Conservation (phyloP, 805 yeast genomes). For the Priceomyces melissophilus region DNA sequence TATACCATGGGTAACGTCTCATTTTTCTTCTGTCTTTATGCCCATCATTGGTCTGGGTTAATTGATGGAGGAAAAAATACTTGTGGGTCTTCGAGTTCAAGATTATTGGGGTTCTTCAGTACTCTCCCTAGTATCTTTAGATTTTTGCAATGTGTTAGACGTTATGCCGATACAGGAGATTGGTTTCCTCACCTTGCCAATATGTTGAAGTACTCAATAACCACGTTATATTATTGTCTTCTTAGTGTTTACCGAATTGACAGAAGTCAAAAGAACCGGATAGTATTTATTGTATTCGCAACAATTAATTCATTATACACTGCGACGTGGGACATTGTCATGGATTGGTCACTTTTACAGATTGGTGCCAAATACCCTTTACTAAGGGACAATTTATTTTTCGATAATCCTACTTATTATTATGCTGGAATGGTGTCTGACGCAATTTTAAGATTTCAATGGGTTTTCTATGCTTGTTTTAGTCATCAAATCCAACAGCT, state of each 20-base stretch:
- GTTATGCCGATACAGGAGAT: constrained; percentile 90
- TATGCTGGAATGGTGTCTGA: constrained; percentile 74
- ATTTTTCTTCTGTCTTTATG: constrained; percentile 80
- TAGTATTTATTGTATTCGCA: constrained; percentile 71
- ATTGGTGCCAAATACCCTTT: constrained; percentile 52
- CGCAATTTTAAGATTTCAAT: constrained; percentile 76
- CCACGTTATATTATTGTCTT: constrained; percentile 65
- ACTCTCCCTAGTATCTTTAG: constrained; percentile 90
- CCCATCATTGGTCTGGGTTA: constrained; percentile 63
- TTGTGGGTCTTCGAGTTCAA: constrained; percentile 79
- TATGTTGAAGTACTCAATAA: constrained; percentile 68
- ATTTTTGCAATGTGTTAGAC: constrained; percentile 82
- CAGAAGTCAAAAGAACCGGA: constrained; percentile 36
- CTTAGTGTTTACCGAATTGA: constrained; percentile 78
- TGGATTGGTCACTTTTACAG: constrained; percentile 95
- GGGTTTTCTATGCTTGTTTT: constrained; percentile 87
- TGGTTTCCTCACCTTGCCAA: constrained; percentile 96
- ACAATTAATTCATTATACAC: constrained; percentile 66
- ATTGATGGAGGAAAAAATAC: constrained; percentile 37
- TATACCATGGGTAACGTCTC: constrained; percentile 84
- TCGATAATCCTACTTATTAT: constrained; percentile 47
- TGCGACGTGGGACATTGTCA: constrained; percentile 81
- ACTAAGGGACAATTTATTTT: constrained; percentile 70
- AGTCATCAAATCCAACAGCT: constrained; percentile 78
- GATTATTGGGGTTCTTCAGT: constrained; percentile 76